A percentile compares a stretch with the other conserved stretches of the same genome.
Evolutionary conservation across 2,329 filamentous ascomycete species (phyloP).

Genomic region (Blastomyces parvus): DNA sequence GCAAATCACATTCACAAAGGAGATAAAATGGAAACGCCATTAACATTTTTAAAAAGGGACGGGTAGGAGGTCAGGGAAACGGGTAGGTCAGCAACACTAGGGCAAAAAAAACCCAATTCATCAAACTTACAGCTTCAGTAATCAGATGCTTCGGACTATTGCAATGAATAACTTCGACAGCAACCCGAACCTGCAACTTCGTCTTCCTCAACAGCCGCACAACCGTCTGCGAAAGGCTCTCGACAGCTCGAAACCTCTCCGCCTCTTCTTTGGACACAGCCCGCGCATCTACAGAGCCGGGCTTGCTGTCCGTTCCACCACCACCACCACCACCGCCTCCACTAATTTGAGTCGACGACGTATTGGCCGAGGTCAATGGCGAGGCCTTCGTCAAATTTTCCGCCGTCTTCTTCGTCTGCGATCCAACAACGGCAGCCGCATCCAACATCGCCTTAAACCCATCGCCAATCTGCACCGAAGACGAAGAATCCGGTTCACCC

Average conservation of each 20-base stretch:
- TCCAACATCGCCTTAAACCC: constrained; percentile 67
- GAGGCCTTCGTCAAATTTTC: constrained; percentile 25
- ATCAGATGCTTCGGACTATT: constrained; percentile 95
- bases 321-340: constrained; percentile 29
- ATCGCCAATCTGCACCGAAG: constrained; percentile 53
- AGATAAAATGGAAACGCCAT: not conserved
- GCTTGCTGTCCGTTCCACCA: constrained; percentile 31
- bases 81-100: not conserved
- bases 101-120: not conserved
- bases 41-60: not conserved
- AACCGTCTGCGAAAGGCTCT: constrained; percentile 73
- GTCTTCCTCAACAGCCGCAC: constrained; percentile 85
- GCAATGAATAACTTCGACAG: constrained; percentile 95
- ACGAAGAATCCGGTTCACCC: constrained; percentile 27
- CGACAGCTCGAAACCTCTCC: constrained; percentile 70
- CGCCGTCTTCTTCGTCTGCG: constrained; percentile 47
- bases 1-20: constrained; percentile 2
- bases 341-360: constrained; percentile 24
- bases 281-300: constrained; percentile 39
- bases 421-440: constrained; percentile 58
- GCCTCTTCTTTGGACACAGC: constrained; percentile 57
- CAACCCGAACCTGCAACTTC: constrained; percentile 79
- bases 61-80: too few relatives aligned
- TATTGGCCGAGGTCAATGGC: constrained; percentile 12
- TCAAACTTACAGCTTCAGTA: constrained; percentile 63